Base-by-base conservation (phyloP, 441 rosid genomes). In the Mallotus repandus region DNA sequence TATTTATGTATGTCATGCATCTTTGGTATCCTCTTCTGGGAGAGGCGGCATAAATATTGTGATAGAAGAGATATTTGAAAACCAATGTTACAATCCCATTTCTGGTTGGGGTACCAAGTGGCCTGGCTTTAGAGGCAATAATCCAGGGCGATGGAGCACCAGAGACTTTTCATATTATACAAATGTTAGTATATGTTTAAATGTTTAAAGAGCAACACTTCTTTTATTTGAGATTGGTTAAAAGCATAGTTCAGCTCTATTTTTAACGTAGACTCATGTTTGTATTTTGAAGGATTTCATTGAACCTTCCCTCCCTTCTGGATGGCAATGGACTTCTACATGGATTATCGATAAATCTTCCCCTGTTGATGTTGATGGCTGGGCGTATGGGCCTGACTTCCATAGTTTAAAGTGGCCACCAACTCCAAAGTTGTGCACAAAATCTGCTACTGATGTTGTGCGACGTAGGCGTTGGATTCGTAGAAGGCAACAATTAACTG, bases 391-490 rank as follows among this genome's bases (percentile, higher is more conserved):
- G 29, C 81, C 89, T 79, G 88, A 87, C 66, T 84, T 84, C 61
- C 85, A 77, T 50, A 80, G 80, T 79, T 71, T 89, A 75, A 87
- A 75, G 73, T 89, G 94, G 90, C 89, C 91, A 72, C 91, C 86
- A 74, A 67, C 81, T 76, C 71, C 84, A 45, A 84, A 78, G 63
- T 82, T 83, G 41, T 60, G 46, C 58, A 15, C 75, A 32, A 86
- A 86, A 73, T 79, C 91, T 69, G 32, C 84, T 71, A 71, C 38
- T 73, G 88, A 87, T 77, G 73, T 55, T 58, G 86, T 85, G 72
- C 88, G 94, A 32, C 81, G 86, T 74, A 85, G 94, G 84, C 89
- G 88, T 43, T 89, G 94, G 94, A 84, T 82, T 74, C 84, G 94
- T 49, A 78, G 79, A 72, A 84, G 90, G 78, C 85, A 85, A 64